Evolutionary conservation across 176 grass and related monocot species (phyloP), one percentile per base, ranked within the genome.

Genomic region (Carex kokanica): DNA sequence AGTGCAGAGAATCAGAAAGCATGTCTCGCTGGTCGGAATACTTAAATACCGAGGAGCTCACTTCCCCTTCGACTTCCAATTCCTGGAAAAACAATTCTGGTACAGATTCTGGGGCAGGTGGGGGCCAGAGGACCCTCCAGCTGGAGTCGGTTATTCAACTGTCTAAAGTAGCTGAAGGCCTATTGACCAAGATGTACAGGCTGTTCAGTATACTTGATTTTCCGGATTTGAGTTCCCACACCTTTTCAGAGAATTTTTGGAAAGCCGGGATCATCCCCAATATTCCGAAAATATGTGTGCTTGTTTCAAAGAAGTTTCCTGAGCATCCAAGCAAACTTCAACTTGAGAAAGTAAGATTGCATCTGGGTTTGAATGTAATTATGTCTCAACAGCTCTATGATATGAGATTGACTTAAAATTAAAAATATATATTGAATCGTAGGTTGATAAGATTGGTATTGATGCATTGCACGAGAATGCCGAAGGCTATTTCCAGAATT

Each of bases 281-380:
- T 83, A 90, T 95, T 47, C 96, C 96, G 1, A 95, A 93, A 85
- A 88, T 99, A 17, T 99, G 96, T 57, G 75, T 86, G 25, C 84
- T 92, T 14, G 56, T 99, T 60, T 99, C 96, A 2, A 99, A 95
- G 88, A 99, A 99, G 72, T 95, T 99, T 51, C 93, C 96, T 6
- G 96, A 99, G 85, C 93, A 99, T 85, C 96, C 93, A 2, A 93
- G 91, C 91, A 99, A 90, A 83, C 83, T 99, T 85, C 96, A 99
- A 80, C 86, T 99, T 61, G 96, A 99, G 60, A 89, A 78, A 36
- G 96, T 93, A 83, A 91, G 82, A 51, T 66, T 63, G 51, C 11
- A 27, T 85, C 12, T 20, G 23, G 20, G 27, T 6, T 81, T 18
- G 13, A 57, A 4, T 81, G 29, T 62, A 62, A 29, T 54, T 77